phyloP scores from a whole-genome alignment of 768 basidiomycete genomes.

The Russula sp. region DNA sequence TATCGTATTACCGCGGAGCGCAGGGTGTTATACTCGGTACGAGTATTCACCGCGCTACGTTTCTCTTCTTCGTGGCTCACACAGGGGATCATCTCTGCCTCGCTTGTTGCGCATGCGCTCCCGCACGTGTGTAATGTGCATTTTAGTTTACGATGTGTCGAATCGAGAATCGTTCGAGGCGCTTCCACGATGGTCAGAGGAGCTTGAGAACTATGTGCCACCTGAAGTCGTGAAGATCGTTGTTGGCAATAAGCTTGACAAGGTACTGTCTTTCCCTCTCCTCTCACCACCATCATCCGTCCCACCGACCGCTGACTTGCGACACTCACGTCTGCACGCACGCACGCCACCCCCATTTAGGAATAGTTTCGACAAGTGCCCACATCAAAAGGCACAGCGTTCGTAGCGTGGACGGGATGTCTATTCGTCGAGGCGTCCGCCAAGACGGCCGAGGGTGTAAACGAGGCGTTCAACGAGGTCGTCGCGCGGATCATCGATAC shows the following conservation, averaged over 20 bases:
- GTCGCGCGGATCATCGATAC: conserved; percentile 82
- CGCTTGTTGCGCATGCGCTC: too few species aligned
- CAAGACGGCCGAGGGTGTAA: conserved; percentile 84
- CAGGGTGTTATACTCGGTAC: conserved; percentile 77
- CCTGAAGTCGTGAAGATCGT: conserved; percentile 88
- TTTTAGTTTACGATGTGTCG: conserved; percentile 91
- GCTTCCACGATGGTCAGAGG: conserved; percentile 85
- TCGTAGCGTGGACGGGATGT: conserved; percentile 77
- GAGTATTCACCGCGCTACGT: conserved; percentile 15
- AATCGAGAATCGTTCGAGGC: conserved; percentile 92
- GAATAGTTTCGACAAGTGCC: conserved; percentile 89
- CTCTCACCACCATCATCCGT: not conserved
- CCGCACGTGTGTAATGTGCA: not conserved
- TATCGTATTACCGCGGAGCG: conserved; percentile 89
- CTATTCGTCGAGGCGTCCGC: conserved; percentile 92
- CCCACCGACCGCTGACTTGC: not conserved
- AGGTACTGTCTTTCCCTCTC: conserved; percentile 44
- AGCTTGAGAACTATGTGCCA: conserved; percentile 90
- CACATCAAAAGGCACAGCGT: conserved; percentile 69
- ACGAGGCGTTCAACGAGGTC: conserved; percentile 71
- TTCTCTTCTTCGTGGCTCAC: not conserved
- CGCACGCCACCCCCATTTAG: conserved; percentile 39
- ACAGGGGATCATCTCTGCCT: not conserved
- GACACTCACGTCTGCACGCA: not conserved
- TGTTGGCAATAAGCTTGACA: conserved; percentile 94